phyloP scores from a whole-genome alignment of 202 grass and related monocot species.

The Elaeis oleifera region DNA sequence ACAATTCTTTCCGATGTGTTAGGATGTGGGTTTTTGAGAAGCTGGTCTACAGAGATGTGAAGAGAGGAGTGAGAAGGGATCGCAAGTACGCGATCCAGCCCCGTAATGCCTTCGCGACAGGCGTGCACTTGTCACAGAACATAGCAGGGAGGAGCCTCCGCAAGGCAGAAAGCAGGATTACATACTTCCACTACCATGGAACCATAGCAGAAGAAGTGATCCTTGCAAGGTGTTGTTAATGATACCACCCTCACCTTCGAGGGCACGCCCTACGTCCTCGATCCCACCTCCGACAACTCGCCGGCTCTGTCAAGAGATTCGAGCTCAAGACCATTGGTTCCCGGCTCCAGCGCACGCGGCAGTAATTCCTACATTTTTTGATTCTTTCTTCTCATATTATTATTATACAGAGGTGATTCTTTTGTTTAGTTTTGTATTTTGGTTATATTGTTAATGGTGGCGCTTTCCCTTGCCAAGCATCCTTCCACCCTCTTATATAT shows the following conservation, averaged over 20 bases:
- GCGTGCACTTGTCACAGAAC: conserved; percentile 43
- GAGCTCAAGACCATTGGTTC: conserved; percentile 29
- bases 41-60: conserved; percentile 35
- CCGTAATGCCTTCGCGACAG: conserved; percentile 27
- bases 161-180: conserved; percentile 26
- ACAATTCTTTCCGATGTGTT: not conserved
- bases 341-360: conserved; percentile 25
- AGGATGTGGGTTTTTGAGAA: conserved; percentile 54
- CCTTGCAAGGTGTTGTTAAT: conserved; percentile 26
- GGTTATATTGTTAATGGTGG: too few relatives aligned
- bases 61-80: conserved; percentile 32
- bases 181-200: conserved; percentile 45
- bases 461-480: too few relatives aligned
- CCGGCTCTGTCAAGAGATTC: conserved; percentile 24
- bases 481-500: too few relatives aligned
- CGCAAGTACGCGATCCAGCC: conserved; percentile 42
- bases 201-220: conserved; percentile 35
- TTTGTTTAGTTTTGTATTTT: too few relatives aligned
- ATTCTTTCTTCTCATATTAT: too few relatives aligned
- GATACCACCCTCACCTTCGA: conserved; percentile 19
- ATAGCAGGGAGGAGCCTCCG: conserved; percentile 27
- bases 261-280: conserved; percentile 34
- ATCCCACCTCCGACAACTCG: conserved; percentile 28
- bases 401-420: too few relatives aligned
- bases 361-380: conserved; percentile 1